These are phyloP conservation scores for Wickerhamiella kurtzmanii DNA, from an alignment of 805 yeast genomes.

Conservation along the genomic window DNA sequence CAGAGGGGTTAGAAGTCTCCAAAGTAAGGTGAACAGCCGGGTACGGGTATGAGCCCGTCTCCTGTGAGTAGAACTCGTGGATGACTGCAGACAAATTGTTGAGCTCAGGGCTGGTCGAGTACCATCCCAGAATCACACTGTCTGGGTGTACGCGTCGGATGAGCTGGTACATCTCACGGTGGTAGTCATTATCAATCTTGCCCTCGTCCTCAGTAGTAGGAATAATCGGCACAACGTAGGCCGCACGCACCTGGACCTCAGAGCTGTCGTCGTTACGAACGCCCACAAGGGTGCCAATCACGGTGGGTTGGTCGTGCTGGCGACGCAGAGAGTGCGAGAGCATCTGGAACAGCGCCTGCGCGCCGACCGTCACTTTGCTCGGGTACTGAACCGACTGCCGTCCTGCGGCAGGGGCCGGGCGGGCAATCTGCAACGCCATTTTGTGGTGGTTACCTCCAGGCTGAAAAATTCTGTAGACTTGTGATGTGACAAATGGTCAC, in stretches of 20 bases:
- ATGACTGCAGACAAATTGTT: constrained; percentile 64
- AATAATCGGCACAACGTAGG: constrained; percentile 65
- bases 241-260: constrained; percentile 56
- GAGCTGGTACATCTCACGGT: constrained; percentile 53
- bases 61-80: constrained; percentile 67
- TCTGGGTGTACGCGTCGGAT: constrained; percentile 70
- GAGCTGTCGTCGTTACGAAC: constrained; percentile 71
- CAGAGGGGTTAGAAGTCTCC: constrained; percentile 38
- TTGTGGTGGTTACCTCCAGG: no score
- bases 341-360: constrained; percentile 62
- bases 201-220: constrained; percentile 62
- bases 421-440: constrained; percentile 11
- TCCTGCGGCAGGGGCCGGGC: constrained; percentile 16
- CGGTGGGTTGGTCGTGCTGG: constrained; percentile 41
- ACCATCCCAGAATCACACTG: constrained; percentile 76
- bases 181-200: constrained; percentile 63
- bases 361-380: constrained; percentile 37
- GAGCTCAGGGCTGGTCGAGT: constrained; percentile 41
- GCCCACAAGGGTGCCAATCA: constrained; percentile 75
- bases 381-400: constrained; percentile 20
- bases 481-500: neutral
- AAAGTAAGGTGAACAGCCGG: constrained; percentile 73
- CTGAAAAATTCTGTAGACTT: neutral
- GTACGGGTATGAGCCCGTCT: constrained; percentile 55
- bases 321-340: constrained; percentile 56